These are phyloP conservation scores for Thraustochytrium striatum DNA, from an alignment of 352 stramenopile species.

Conservation along the genomic window DNA sequence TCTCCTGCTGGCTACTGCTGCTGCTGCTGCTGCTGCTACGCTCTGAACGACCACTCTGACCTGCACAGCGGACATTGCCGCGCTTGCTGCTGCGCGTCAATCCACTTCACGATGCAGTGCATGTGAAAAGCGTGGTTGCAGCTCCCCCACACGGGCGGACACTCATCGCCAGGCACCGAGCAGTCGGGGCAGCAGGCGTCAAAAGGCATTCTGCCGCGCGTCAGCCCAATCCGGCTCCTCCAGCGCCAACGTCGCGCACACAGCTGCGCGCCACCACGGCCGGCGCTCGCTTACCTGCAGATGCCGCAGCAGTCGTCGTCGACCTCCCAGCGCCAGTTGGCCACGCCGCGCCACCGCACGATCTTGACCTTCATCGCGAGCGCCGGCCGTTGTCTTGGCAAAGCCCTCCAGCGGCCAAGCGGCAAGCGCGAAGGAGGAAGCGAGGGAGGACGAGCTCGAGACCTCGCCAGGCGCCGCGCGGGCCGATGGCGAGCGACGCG, in stretches of 20 bases:
- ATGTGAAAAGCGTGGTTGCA: constrained; percentile 87
- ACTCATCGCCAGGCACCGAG: constrained; percentile 56
- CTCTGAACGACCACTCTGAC: constrained; percentile 74
- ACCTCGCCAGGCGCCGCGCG: not conserved
- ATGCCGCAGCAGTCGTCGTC: constrained; percentile 79
- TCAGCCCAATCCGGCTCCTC: not conserved
- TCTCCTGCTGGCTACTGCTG: no score
- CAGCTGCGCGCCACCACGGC: not conserved
- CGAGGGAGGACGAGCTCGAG: no score
- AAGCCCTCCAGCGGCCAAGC: no score
- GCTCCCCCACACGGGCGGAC: constrained; percentile 69
- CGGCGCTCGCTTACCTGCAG: constrained; percentile 43
- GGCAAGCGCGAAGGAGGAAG: no score
- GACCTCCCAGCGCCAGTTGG: constrained; percentile 82
- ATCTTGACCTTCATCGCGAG: constrained; percentile 59
- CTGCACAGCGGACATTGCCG: constrained; percentile 80
- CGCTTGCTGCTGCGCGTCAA: constrained; percentile 71
- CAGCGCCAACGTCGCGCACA: not conserved
- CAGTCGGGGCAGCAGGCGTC: constrained; percentile 73
- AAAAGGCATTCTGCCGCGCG: constrained; percentile 52
- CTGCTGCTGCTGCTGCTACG: no score
- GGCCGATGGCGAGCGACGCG: not conserved
- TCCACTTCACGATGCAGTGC: constrained; percentile 87
- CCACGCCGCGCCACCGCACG: constrained; percentile 78
- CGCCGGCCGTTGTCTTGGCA: no score